These are phyloP conservation scores for Pyricularia grisea DNA, from an alignment of 2,329 filamentous ascomycete species.

Conservation along the genomic window DNA sequence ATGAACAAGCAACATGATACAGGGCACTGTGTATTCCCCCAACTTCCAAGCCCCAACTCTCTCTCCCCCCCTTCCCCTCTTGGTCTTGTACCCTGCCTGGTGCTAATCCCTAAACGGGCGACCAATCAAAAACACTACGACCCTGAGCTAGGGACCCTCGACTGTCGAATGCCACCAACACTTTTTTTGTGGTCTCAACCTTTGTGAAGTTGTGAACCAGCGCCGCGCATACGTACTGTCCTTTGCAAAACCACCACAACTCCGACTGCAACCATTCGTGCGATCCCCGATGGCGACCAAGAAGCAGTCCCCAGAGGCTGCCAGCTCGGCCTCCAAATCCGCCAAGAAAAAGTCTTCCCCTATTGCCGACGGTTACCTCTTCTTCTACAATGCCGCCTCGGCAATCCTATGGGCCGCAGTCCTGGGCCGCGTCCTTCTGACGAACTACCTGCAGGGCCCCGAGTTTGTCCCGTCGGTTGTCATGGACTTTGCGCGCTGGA, in stretches of 20 bases:
- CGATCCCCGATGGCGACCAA: conserved; percentile 11
- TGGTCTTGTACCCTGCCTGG: neutral
- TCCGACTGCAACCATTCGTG: neutral
- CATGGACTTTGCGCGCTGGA: conserved; percentile 63
- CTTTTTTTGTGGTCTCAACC: neutral
- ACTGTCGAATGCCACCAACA: neutral
- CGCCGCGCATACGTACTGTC: neutral
- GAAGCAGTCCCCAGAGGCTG: conserved; percentile 11
- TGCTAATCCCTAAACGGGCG: neutral
- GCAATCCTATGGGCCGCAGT: conserved; percentile 71
- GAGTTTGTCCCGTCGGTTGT: conserved; percentile 50
- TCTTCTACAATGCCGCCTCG: conserved; percentile 76
- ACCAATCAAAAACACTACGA: neutral
- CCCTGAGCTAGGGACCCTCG: neutral
- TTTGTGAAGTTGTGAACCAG: neutral
- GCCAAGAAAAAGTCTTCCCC: conserved; percentile 38
- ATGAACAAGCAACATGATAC: neutral
- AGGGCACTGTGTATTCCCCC: neutral
- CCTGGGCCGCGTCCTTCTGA: conserved; percentile 53
- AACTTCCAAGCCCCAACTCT: too few relatives aligned
- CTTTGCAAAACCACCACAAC: neutral
- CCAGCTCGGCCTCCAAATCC: conserved; percentile 10
- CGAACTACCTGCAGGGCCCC: conserved; percentile 46
- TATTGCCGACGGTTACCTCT: conserved; percentile 49
- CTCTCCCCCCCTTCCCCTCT: neutral